These are phyloP conservation scores for Nyssa sinensis DNA, from an alignment of 148 eudicot species.

Conservation along the genomic window DNA sequence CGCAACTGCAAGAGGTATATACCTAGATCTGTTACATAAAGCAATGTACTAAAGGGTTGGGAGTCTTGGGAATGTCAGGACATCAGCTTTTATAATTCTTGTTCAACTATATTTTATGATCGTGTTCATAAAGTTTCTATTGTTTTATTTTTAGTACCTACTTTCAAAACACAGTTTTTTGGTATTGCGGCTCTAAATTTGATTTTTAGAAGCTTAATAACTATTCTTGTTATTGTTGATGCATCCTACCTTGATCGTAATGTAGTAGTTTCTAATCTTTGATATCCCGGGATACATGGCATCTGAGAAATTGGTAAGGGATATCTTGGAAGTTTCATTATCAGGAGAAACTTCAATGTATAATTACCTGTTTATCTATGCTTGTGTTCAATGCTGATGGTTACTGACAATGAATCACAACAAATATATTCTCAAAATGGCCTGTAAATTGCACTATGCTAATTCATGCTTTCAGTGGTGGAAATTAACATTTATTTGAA, in stretches of 20 bases:
- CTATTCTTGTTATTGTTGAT: not conserved
- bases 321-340: not conserved
- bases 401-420: no score
- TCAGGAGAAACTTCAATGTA: no score
- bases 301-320: no score
- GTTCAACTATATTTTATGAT: not conserved
- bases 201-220: not conserved
- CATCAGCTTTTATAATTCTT: not conserved
- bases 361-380: no score
- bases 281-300: not conserved
- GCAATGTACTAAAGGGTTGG: not conserved
- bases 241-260: not conserved
- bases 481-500: no score
- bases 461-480: no score
- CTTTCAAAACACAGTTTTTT: no score
- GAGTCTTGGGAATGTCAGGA: not conserved
- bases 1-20: conserved; percentile 60
- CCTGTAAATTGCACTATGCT: no score
- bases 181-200: not conserved
- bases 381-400: no score
- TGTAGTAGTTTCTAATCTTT: not conserved
- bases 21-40: not conserved
- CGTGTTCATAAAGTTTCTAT: conserved; percentile 2
- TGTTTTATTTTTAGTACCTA: not conserved
- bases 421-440: no score